phyloP scores from a whole-genome alignment of 2,329 filamentous ascomycete species.

The Balansia obtecta region DNA sequence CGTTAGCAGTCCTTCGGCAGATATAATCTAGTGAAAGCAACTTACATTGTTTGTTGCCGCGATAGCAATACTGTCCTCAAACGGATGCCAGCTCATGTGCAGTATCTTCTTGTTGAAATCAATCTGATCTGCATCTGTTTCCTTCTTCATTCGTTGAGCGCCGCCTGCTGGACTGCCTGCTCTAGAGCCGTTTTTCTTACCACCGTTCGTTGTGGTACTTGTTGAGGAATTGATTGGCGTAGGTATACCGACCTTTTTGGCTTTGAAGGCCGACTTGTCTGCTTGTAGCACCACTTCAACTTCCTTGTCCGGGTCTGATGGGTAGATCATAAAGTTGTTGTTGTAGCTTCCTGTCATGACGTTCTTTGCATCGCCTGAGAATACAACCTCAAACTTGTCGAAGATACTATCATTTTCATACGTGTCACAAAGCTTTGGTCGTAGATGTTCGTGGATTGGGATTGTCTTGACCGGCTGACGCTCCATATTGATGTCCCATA shows the following conservation, averaged over 20 bases:
- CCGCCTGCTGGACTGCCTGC: conserved; percentile 75
- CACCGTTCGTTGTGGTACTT: conserved; percentile 58
- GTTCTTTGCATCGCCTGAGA: conserved; percentile 95
- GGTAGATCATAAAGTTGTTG: conserved; percentile 99
- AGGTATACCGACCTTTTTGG: conserved; percentile 97
- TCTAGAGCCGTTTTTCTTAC: conserved; percentile 80
- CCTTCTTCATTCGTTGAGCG: conserved; percentile 87
- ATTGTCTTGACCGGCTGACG: conserved; percentile 95
- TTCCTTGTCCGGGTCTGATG: conserved; percentile 88
- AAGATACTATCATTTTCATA: conserved; percentile 99
- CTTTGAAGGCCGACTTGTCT: conserved; percentile 98
- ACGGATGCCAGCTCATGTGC: conserved; percentile 99
- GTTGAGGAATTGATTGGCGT: conserved; percentile 84
- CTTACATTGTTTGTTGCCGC: conserved; percentile 98
- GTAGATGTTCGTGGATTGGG: conserved; percentile 92
- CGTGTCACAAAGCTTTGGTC: conserved; percentile 88
- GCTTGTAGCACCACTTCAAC: conserved; percentile 95
- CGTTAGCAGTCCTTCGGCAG: background rate
- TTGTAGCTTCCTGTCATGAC: conserved; percentile 99
- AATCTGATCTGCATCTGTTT: conserved; percentile 98
- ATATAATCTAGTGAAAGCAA: background rate
- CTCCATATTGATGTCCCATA: conserved; percentile 99
- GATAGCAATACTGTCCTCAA: conserved; percentile 98
- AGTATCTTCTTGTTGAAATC: conserved; percentile 99
- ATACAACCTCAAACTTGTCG: conserved; percentile 98